phyloP scores from a whole-genome alignment of 208 protist genomes.

The Wallacemonas collosoma region DNA sequence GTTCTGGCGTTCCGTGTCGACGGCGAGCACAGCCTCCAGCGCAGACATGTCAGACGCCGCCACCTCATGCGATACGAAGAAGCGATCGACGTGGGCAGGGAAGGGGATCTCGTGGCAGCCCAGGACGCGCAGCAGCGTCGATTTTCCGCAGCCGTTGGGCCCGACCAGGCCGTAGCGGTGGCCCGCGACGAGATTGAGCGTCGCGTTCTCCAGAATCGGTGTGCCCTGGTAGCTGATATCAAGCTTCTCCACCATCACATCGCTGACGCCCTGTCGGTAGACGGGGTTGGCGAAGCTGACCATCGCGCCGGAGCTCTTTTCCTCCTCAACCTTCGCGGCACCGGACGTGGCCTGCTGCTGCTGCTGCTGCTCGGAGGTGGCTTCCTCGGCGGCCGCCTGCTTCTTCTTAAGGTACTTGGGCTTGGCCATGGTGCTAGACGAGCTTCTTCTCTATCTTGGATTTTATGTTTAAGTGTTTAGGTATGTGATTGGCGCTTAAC shows the following conservation, averaged over 20 bases:
- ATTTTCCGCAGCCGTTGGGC: slow-evolving; percentile 94
- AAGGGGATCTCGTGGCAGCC: slow-evolving; percentile 91
- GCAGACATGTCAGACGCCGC: slow-evolving; percentile 79
- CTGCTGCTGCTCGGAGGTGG: slow-evolving; percentile 12
- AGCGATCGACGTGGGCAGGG: slow-evolving; percentile 93
- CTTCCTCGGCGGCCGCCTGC: slow-evolving; percentile 38
- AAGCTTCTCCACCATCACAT: slow-evolving; percentile 88
- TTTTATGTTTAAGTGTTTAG: too few species aligned
- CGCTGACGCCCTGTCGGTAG: slow-evolving; percentile 83
- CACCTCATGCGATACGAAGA: slow-evolving; percentile 98
- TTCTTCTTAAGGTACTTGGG: slow-evolving; percentile 88
- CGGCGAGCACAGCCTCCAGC: slow-evolving; percentile 83
- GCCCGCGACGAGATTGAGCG: slow-evolving; percentile 79
- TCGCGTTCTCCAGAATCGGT: slow-evolving; percentile 82
- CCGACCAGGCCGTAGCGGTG: slow-evolving; percentile 91
- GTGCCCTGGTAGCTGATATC: slow-evolving; percentile 90
- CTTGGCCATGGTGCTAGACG: slow-evolving; percentile 55
- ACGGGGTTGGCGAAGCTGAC: slow-evolving; percentile 81
- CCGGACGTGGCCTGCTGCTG: slow-evolving; percentile 33
- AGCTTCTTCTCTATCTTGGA: too few species aligned
- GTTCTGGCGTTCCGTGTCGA: slow-evolving; percentile 80
- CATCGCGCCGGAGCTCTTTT: slow-evolving; percentile 77
- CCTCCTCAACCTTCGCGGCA: slow-evolving; percentile 23
- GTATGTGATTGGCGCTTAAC: background rate
- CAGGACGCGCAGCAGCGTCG: slow-evolving; percentile 88